Evolutionary conservation across 768 basidiomycete genomes (phyloP).

Genomic region (Tylopilus rubrobrunneus): DNA sequence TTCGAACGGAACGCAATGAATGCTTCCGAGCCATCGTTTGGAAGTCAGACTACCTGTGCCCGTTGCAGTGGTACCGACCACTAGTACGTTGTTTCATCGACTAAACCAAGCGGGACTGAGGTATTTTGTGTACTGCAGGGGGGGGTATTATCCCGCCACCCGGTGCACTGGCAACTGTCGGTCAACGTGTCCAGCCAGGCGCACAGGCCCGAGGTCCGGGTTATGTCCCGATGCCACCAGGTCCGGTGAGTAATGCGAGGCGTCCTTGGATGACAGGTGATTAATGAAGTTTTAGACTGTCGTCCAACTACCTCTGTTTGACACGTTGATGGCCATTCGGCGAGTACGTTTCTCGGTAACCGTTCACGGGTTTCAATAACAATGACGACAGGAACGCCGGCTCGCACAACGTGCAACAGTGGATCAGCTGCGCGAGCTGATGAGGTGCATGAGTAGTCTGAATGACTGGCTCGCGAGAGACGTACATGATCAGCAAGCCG

Average conservation of each 20-base stretch:
- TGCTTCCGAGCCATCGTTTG: too few species aligned
- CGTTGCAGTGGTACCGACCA: constrained; percentile 29
- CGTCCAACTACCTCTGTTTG: constrained; percentile 63
- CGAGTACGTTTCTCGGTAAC: constrained; percentile 41
- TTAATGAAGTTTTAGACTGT: constrained; percentile 41
- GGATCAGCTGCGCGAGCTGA: constrained; percentile 75
- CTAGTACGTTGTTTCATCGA: constrained; percentile 13
- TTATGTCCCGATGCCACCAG: constrained; percentile 46
- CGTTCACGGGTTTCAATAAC: constrained; percentile 5
- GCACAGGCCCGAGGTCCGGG: constrained; percentile 26
- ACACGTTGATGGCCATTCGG: constrained; percentile 65
- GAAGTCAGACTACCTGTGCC: too few species aligned
- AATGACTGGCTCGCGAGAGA: constrained; percentile 81
- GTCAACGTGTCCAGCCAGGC: constrained; percentile 16
- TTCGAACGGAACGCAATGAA: too few species aligned
- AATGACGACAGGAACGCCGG: constrained; percentile 60
- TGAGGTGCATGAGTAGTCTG: constrained; percentile 71
- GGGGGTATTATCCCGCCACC: constrained; percentile 25
- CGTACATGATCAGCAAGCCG: constrained; percentile 72
- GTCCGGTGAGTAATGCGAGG: constrained; percentile 43
- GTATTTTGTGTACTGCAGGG: constrained; percentile 10
- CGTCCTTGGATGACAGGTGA: not conserved
- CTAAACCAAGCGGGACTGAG: not conserved
- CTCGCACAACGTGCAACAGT: constrained; percentile 69
- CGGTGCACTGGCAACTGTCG: constrained; percentile 19